phyloP scores from a whole-genome alignment of 805 yeast genomes.

The Starmerella floris region DNA sequence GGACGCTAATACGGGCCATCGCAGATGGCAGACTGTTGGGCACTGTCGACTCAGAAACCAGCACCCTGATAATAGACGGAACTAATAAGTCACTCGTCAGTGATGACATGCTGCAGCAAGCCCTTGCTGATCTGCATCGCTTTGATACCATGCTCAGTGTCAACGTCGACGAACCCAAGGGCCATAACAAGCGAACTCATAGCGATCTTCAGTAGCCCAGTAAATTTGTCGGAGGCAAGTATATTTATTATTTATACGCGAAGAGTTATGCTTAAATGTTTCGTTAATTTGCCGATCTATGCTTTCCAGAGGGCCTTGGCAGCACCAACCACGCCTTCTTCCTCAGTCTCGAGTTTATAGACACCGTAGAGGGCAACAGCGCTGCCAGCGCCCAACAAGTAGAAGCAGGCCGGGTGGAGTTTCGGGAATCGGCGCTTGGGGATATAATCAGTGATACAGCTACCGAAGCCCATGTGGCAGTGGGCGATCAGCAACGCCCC shows the following conservation, averaged over 20 bases:
- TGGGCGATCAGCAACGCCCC: slow-evolving; percentile 59
- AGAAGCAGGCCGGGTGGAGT: slow-evolving; percentile 56
- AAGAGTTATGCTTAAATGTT: not conserved
- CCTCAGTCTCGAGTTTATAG: slow-evolving; percentile 60
- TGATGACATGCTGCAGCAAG: slow-evolving; percentile 11
- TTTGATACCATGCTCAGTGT: slow-evolving; percentile 7
- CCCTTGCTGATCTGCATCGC: slow-evolving; percentile 10
- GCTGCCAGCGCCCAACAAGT: slow-evolving; percentile 59
- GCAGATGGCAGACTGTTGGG: slow-evolving; percentile 21
- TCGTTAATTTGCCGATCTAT: slow-evolving; percentile 19
- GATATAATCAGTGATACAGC: slow-evolving; percentile 87
- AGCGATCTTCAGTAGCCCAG: not conserved
- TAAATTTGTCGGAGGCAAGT: not conserved
- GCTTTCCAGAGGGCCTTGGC: slow-evolving; percentile 51
- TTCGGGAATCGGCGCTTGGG: slow-evolving; percentile 75
- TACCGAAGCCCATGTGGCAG: slow-evolving; percentile 71
- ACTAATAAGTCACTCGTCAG: slow-evolving; percentile 18
- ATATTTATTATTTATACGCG: too few relatives aligned
- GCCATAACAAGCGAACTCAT: slow-evolving; percentile 7
- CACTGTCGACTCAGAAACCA: slow-evolving; percentile 19
- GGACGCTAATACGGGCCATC: slow-evolving; percentile 19
- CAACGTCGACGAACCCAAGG: not conserved
- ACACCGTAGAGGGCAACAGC: slow-evolving; percentile 62
- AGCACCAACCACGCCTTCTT: slow-evolving; percentile 63
- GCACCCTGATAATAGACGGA: slow-evolving; percentile 15